These are phyloP conservation scores for Tilletia setariae DNA, from an alignment of 1,284 basidiomycete species.

Conservation along the genomic window DNA sequence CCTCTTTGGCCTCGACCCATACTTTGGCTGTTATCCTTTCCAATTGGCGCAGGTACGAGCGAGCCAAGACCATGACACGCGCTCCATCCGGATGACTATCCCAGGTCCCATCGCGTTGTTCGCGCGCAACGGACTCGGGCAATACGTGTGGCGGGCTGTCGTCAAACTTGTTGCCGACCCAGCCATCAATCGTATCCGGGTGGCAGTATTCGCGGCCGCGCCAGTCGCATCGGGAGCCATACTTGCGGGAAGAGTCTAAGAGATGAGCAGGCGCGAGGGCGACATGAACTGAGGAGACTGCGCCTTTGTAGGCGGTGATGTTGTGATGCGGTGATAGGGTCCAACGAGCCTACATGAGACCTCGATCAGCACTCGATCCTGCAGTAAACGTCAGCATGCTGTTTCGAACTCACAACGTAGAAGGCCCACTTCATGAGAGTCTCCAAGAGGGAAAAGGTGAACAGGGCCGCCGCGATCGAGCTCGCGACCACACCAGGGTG, in stretches of 20 bases:
- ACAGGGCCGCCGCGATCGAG: constrained; percentile 51
- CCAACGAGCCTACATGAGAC: constrained; percentile 34
- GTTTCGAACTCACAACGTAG: constrained; percentile 33
- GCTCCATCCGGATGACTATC: constrained; percentile 25
- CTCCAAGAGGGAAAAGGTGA: constrained; percentile 34
- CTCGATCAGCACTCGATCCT: neutral
- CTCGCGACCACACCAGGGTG: constrained; percentile 55
- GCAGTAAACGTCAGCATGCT: constrained; percentile 1
- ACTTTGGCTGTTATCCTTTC: constrained; percentile 34
- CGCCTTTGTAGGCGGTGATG: constrained; percentile 51
- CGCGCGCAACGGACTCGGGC: neutral
- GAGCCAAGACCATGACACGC: constrained; percentile 29
- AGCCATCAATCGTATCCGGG: constrained; percentile 41
- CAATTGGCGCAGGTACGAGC: constrained; percentile 29
- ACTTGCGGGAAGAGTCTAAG: constrained; percentile 41
- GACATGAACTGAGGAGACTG: constrained; percentile 45
- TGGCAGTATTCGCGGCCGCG: constrained; percentile 48
- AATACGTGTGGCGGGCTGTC: neutral
- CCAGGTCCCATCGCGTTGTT: constrained; percentile 15
- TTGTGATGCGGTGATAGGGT: constrained; percentile 49
- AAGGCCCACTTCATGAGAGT: constrained; percentile 43
- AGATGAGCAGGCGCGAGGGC: constrained; percentile 34
- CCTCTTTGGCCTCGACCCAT: constrained; percentile 36
- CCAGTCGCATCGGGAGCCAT: constrained; percentile 44
- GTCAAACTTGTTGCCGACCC: constrained; percentile 22